These are phyloP conservation scores for Iris pallida DNA, from an alignment of 116 monocot species.

Conservation along the genomic window DNA sequence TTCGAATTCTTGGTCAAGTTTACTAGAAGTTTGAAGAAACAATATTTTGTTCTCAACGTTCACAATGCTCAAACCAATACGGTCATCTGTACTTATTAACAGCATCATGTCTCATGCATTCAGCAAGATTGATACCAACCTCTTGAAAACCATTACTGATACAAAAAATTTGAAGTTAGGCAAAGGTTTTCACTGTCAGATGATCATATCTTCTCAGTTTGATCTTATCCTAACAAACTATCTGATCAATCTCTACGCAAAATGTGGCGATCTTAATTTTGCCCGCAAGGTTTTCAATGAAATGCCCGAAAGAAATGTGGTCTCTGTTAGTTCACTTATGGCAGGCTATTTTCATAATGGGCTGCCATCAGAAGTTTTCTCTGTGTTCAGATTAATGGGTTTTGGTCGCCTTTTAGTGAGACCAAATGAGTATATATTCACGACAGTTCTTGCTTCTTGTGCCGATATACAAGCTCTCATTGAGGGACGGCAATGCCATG, in stretches of 20 bases:
- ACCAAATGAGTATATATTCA: slow-evolving; percentile 47
- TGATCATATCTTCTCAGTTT: slow-evolving; percentile 18
- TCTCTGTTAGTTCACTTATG: slow-evolving; percentile 43
- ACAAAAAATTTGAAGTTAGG: slow-evolving; percentile 29
- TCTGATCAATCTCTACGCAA: slow-evolving; percentile 41
- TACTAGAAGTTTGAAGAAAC: too few species aligned
- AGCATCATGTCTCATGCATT: neutral
- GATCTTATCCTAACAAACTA: slow-evolving; percentile 29
- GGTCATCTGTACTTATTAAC: neutral
- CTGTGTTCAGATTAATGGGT: slow-evolving; percentile 19
- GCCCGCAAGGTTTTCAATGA: slow-evolving; percentile 36
- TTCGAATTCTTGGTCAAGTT: too few species aligned
- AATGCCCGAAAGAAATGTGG: slow-evolving; percentile 39
- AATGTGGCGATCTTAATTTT: slow-evolving; percentile 15
- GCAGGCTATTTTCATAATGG: slow-evolving; percentile 45
- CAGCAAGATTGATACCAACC: neutral
- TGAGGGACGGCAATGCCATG: slow-evolving; percentile 51
- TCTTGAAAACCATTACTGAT: slow-evolving; percentile 26
- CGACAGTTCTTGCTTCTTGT: slow-evolving; percentile 36
- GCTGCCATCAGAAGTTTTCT: slow-evolving; percentile 17
- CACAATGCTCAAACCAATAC: too few species aligned
- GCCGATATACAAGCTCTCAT: slow-evolving; percentile 21
- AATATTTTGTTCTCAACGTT: too few species aligned
- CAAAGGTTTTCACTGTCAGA: slow-evolving; percentile 31
- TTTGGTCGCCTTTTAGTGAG: neutral